Percentiles rank a stretch among this genome's conserved stretches.
These are phyloP conservation scores for Saccharata proteae DNA, from an alignment of 2,329 filamentous ascomycete genomes.

Conservation along the genomic window DNA sequence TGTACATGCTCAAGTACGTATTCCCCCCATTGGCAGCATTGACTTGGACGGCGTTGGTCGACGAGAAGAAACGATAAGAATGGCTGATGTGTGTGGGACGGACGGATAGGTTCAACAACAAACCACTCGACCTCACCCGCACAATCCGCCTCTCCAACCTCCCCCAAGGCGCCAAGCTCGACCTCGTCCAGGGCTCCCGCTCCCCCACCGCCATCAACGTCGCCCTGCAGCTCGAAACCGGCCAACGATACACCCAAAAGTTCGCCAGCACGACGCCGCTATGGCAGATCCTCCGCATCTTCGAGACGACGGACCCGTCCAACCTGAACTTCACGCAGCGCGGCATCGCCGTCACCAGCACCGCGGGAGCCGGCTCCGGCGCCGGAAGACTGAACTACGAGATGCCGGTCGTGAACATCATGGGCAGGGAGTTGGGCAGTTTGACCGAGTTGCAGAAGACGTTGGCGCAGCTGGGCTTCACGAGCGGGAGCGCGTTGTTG, in stretches of 20 bases:
- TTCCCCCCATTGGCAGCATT: conserved; percentile 9
- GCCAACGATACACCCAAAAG: conserved; percentile 65
- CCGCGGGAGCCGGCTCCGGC: conserved; percentile 41
- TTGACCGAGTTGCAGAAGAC: conserved; percentile 83
- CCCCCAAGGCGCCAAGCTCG: conserved; percentile 74
- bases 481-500: conserved; percentile 68
- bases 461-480: conserved; percentile 74
- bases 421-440: conserved; percentile 65
- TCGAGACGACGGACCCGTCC: conserved; percentile 55
- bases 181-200: conserved; percentile 77
- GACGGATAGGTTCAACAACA: conserved; percentile 49
- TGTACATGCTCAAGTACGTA: conserved; percentile 73
- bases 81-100: too few relatives aligned
- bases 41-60: background rate
- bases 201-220: conserved; percentile 78
- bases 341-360: conserved; percentile 53
- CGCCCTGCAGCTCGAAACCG: conserved; percentile 67
- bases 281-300: conserved; percentile 82
- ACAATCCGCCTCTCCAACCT: conserved; percentile 77
- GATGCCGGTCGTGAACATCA: conserved; percentile 69
- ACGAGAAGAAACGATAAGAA: conserved; percentile 10
- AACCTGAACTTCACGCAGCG: conserved; percentile 71
- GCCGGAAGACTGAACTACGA: conserved; percentile 76
- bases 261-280: conserved; percentile 79
- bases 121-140: conserved; percentile 71